phyloP scores from a whole-genome alignment of 208 protist genomes.

The Acanthamoeba lenticulata region DNA sequence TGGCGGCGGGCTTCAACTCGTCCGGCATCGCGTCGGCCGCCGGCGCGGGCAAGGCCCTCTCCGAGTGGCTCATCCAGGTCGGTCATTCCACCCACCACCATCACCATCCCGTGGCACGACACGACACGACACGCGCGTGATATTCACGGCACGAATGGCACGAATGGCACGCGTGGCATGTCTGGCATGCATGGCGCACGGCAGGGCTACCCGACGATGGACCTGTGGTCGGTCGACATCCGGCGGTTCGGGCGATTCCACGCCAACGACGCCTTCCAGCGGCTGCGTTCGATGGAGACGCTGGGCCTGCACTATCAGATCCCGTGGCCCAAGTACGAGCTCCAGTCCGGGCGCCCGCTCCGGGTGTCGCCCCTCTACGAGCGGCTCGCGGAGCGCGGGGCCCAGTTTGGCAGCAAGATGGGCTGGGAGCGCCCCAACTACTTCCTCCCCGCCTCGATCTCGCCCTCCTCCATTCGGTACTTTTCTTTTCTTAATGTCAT shows the following conservation, averaged over 20 bases:
- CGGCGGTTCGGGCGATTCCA: background rate
- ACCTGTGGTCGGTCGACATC: constrained; percentile 8
- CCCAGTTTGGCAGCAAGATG: background rate
- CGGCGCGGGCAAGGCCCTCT: background rate
- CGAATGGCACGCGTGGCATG: background rate
- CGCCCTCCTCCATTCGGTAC: background rate
- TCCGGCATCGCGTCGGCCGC: background rate
- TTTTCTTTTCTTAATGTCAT: background rate
- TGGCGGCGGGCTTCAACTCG: background rate
- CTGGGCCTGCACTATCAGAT: background rate
- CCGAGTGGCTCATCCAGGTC: background rate
- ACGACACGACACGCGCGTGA: background rate
- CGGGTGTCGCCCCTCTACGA: background rate
- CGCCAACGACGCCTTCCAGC: background rate
- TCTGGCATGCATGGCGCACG: background rate
- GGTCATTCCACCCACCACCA: background rate
- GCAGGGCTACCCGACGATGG: background rate
- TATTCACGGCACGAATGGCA: background rate
- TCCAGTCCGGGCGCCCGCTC: background rate
- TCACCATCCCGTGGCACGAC: too few species aligned
- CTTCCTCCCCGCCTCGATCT: background rate
- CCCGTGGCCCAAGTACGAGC: background rate
- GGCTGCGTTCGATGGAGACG: background rate
- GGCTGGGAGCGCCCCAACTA: constrained; percentile 25
- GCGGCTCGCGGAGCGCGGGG: background rate